Percentiles rank a stretch among this genome's conserved stretches.
phyloP scores from a whole-genome alignment of 176 grass and related monocot genomes.

The Elymus sibiricus region DNA sequence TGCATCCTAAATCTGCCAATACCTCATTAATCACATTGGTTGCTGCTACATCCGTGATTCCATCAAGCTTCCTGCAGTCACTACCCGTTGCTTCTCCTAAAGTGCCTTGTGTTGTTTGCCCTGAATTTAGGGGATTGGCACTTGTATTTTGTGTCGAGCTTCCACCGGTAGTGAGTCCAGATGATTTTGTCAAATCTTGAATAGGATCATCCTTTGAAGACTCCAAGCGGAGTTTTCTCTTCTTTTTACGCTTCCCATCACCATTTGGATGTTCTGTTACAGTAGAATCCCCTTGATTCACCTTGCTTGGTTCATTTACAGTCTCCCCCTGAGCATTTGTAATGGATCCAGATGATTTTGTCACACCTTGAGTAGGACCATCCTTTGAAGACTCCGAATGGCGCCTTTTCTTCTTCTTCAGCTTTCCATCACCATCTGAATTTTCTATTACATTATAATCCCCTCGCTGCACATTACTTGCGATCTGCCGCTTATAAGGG shows the following conservation, averaged over 20 bases:
- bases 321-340: conserved; percentile 22
- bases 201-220: conserved; percentile 31
- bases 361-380: conserved; percentile 31
- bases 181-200: conserved; percentile 34
- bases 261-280: conserved; percentile 31
- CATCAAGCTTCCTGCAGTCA: conserved; percentile 24
- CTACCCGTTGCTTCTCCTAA: conserved; percentile 26
- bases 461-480: conserved; percentile 33
- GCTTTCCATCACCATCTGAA: conserved; percentile 43
- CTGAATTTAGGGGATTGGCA: conserved; percentile 13
- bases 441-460: conserved; percentile 34
- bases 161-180: conserved; percentile 16
- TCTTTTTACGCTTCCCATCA: conserved; percentile 64
- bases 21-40: conserved; percentile 27
- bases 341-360: conserved; percentile 29
- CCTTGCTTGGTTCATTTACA: conserved; percentile 35
- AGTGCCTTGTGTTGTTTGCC: conserved; percentile 20
- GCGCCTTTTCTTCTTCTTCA: conserved; percentile 51
- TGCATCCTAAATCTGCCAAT: conserved; percentile 41
- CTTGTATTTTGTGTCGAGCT: conserved; percentile 17
- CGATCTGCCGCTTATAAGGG: conserved; percentile 16
- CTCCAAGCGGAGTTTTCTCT: conserved; percentile 25
- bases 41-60: conserved; percentile 15
- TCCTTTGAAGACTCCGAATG: conserved; percentile 28
- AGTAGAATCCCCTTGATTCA: conserved; percentile 26